Base-by-base conservation (phyloP, 2,329 filamentous ascomycete genomes). In the Neopestalotiopsis sp. region DNA sequence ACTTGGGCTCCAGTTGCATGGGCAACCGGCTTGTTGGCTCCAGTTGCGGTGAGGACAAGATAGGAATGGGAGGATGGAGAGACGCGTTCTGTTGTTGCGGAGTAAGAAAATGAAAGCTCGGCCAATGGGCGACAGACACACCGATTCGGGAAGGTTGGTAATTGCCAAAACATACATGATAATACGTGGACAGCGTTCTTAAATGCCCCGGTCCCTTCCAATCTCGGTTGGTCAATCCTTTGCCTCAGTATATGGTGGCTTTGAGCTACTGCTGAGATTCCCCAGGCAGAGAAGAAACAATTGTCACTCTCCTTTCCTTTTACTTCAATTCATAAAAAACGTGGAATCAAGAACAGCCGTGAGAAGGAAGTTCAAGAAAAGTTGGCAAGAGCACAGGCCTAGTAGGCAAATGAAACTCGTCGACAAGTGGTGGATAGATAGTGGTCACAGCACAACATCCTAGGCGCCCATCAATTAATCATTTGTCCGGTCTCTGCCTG, bases 111-210 rank as follows among this genome's bases (percentile, higher is more conserved):
- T 20, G 13, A 13, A 7, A 66, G 56, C 58, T 34, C 40, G 42
- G 65, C 65, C 65, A 67, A 67, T 67, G 65, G 65, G 52, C 52
- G 56, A 17, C 13, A 60, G 45, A 61, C 65, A 67, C 65, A 67
- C 65, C 65, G 49, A 28, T 38, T 28, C 52, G 52, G 58, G 40
- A 52, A 20, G 59, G 32, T 24, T 20, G 32, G 14, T 20, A 52
- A 52, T 52, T 52, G 45, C 45, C 45, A 52, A 34, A 62, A 62
- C 59, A 30, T 62, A 62, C 59, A 34, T 34, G 59, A 38, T 40
- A 9, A 34, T 40, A 62, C 59, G 59, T 62, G 59, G 59, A 40
- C 24, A 28, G 24, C 24, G 24, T 20, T 58, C n/a, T 61, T 9
- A n/a, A 30, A 32, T 34, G 24, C 58, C 32, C n/a, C 4, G 58